A percentile compares a stretch with the other conserved stretches of the same genome.
These are phyloP conservation scores for Carallia pectinifolia DNA, from an alignment of 345 rosid genomes.

Conservation along the genomic window DNA sequence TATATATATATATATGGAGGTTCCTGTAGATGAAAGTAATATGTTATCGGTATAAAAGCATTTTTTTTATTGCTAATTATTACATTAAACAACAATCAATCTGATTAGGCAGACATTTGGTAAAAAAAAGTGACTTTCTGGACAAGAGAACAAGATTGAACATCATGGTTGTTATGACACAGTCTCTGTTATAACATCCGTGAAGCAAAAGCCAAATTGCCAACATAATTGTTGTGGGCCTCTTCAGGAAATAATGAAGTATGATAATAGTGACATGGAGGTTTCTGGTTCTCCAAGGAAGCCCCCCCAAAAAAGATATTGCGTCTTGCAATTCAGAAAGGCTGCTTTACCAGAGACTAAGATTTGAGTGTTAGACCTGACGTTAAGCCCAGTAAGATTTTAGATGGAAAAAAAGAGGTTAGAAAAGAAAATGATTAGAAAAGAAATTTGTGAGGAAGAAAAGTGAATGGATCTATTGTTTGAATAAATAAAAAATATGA, in stretches of 20 bases:
- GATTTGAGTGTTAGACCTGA: too few species aligned
- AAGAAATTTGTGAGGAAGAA: too few species aligned
- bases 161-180: slow-evolving; percentile 15
- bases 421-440: too few species aligned
- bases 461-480: too few species aligned
- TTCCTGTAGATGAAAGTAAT: background rate
- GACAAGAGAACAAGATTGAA: slow-evolving; percentile 29
- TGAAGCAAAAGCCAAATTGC: slow-evolving; percentile 39
- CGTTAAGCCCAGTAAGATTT: too few species aligned
- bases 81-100: background rate
- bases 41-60: background rate
- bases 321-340: background rate
- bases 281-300: slow-evolving; percentile 29
- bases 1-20: background rate
- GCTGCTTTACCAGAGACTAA: background rate
- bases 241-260: background rate
- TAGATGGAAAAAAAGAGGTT: too few species aligned
- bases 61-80: background rate
- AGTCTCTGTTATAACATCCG: slow-evolving; percentile 23
- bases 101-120: background rate
- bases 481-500: too few species aligned
- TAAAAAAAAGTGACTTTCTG: slow-evolving; percentile 21
- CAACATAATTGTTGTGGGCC: slow-evolving; percentile 8
- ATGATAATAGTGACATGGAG: background rate
- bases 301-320: background rate